Conservation (phyloP, 2,329 filamentous ascomycete species). For the Calonectria naviculata region DNA sequence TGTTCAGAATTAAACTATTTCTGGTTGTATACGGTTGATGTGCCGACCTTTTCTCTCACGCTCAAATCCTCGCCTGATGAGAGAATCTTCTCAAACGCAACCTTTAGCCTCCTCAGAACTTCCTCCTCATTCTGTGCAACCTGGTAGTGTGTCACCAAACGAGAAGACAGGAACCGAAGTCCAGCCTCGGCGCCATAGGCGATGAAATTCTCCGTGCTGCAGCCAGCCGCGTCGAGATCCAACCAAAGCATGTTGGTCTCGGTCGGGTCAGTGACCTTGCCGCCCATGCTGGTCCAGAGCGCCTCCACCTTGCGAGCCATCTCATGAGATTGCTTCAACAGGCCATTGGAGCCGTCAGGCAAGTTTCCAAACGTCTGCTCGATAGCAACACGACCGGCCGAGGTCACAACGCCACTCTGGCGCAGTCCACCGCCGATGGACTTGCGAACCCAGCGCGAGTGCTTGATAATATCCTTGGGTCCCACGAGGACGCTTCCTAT, state of each 20-base stretch:
- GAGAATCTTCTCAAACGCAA: conserved; percentile 60
- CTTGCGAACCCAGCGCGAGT: conserved; percentile 67
- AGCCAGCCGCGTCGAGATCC: conserved; percentile 72
- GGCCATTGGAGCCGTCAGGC: conserved; percentile 60
- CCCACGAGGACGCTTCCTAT: conserved; percentile 82
- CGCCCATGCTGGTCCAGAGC: conserved; percentile 78
- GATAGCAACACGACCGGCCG: conserved; percentile 77
- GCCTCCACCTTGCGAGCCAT: conserved; percentile 73
- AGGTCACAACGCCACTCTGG: conserved; percentile 78
- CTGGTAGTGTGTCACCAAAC: conserved; percentile 66
- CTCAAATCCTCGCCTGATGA: conserved; percentile 27
- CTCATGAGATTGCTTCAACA: conserved; percentile 68
- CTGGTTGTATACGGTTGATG: conserved; percentile 39
- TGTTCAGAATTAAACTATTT: conserved; percentile 22
- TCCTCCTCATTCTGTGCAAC: conserved; percentile 70
- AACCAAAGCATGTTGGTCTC: conserved; percentile 97
- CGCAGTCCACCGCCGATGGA: conserved; percentile 80
- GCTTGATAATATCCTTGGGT: conserved; percentile 45
- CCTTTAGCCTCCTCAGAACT: conserved; percentile 66
- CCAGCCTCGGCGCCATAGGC: conserved; percentile 55
- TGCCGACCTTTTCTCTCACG: conserved; percentile 32
- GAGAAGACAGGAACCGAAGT: conserved; percentile 51
- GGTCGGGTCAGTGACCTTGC: conserved; percentile 74
- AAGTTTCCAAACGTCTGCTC: conserved; percentile 56
- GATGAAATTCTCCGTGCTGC: conserved; percentile 50